These are phyloP conservation scores for Penicillium frequentans DNA, from an alignment of 2,329 filamentous ascomycete genomes.

Conservation along the genomic window DNA sequence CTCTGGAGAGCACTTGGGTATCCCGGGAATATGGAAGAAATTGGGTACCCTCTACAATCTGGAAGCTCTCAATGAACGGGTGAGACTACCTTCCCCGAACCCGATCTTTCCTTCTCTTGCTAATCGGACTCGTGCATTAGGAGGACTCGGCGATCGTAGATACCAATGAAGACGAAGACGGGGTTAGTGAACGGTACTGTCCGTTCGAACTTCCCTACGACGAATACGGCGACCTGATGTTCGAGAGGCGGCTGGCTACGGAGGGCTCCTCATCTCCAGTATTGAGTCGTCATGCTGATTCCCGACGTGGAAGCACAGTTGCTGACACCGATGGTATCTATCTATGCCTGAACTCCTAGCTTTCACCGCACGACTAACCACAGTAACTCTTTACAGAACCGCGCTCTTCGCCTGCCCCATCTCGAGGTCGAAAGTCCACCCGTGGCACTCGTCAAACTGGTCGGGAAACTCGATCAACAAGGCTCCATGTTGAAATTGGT, in stretches of 20 bases:
- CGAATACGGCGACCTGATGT: conserved; percentile 51
- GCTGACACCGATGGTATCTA: conserved; percentile 49
- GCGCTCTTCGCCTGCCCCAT: conserved; percentile 44
- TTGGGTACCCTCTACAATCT: conserved; percentile 81
- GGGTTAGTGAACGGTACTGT: conserved; percentile 58
- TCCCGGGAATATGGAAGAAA: conserved; percentile 90
- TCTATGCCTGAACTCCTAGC: background rate
- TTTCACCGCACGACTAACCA: too few relatives aligned
- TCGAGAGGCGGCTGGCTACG: conserved; percentile 45
- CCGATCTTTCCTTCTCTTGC: conserved; percentile 19
- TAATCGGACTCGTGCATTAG: conserved; percentile 23
- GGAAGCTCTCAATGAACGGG: conserved; percentile 80
- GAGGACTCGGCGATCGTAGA: conserved; percentile 59
- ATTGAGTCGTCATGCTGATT: conserved; percentile 35
- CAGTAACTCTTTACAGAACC: conserved; percentile 32
- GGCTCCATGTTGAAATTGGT: conserved; percentile 42
- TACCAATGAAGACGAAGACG: conserved; percentile 54
- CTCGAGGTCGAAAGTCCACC: conserved; percentile 38
- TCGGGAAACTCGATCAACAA: conserved; percentile 39
- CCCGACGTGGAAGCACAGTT: conserved; percentile 45
- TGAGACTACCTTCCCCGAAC: conserved; percentile 44
- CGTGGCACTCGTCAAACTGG: conserved; percentile 35
- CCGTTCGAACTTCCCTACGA: conserved; percentile 64
- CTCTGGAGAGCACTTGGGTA: conserved; percentile 73
- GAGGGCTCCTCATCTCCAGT: conserved; percentile 45